Conservation (phyloP, 176 grass and related monocot genomes). For the Melocanna baccifera region DNA sequence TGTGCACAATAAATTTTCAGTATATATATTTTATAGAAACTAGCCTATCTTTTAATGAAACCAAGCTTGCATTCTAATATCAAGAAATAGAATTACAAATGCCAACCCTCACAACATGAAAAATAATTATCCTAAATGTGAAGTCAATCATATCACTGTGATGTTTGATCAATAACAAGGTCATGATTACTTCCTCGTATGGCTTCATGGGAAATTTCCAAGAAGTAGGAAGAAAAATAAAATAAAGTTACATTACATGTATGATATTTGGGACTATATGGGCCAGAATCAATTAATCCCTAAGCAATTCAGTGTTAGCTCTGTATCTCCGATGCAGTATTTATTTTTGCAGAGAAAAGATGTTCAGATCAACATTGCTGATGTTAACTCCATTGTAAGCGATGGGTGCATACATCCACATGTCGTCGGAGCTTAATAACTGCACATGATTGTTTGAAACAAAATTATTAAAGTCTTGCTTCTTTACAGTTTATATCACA, state of each 20-base stretch:
- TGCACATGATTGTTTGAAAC: constrained; percentile 42
- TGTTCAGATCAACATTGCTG: constrained; percentile 62
- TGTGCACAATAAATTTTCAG: not conserved
- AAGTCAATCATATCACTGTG: constrained; percentile 33
- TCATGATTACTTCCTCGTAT: constrained; percentile 24
- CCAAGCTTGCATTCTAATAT: not conserved
- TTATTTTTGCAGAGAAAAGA: constrained; percentile 37
- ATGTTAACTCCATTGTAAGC: constrained; percentile 90
- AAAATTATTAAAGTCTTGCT: constrained; percentile 13
- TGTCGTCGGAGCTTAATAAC: constrained; percentile 87
- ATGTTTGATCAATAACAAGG: constrained; percentile 41
- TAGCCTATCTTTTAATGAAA: not conserved
- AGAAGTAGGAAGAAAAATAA: constrained; percentile 1
- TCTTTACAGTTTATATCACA: not conserved
- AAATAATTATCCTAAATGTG: not conserved
- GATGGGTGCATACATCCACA: constrained; percentile 96
- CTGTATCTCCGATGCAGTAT: constrained; percentile 6
- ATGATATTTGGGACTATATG: constrained; percentile 31
- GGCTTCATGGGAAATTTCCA: constrained; percentile 18
- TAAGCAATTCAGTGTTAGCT: constrained; percentile 40
- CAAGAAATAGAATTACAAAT: too few species aligned
- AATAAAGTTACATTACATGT: constrained; percentile 38
- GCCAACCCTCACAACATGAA: not conserved
- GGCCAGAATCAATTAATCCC: constrained; percentile 20
- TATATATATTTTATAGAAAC: not conserved